Base-by-base conservation (phyloP, 805 yeast species). In the Schizosaccharomyces cryophilus region DNA sequence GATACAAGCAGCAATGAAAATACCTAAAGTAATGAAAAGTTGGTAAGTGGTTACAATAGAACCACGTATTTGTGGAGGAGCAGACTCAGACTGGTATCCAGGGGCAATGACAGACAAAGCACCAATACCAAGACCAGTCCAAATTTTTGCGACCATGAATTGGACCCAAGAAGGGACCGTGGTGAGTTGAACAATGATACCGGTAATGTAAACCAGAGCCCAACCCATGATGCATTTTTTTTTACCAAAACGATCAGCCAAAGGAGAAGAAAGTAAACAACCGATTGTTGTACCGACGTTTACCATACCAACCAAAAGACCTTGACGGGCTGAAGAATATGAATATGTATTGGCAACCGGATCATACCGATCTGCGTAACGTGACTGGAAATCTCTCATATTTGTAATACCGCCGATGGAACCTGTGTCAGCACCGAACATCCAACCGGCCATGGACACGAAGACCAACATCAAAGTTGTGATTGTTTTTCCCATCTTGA, bases 61-160 rank as follows among this genome's bases (percentile, higher is more conserved):
- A 66, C 94, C 94, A 73, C 94, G 77, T 61, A 84, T 79, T 77
- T 84, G 81, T 66, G 78, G 80, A 31, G 90, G 93, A 30, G 87
- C 79, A 47, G 85, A 82, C 70, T 85, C 87, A 24, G 51, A 45
- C 26, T 83, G 82, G 69, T 84, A 85, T 70, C 85, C 73, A 60
- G 93, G 89, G 35, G 83, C 85, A 63, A 82, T 77, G 58, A 88
- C 87, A 42, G 89, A 80, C 47, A 85, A 77, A 64, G 81, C 81
- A 64, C 95, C 95, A 63, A 86, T 86, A 62, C 85, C 84, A 15
- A 84, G 66, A 64, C 95, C 95, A 31, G 85, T 80, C 64, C 85
- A 73, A 30, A 78, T 45, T 5, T 42, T 40, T 9, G 54, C 61
- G 11, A 59, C 61, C 54, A 59, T 45, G 21, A 42, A 9, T 80